Conservation (phyloP, 192 early-diverging fungal species). For the Geranomyces variabilis region DNA sequence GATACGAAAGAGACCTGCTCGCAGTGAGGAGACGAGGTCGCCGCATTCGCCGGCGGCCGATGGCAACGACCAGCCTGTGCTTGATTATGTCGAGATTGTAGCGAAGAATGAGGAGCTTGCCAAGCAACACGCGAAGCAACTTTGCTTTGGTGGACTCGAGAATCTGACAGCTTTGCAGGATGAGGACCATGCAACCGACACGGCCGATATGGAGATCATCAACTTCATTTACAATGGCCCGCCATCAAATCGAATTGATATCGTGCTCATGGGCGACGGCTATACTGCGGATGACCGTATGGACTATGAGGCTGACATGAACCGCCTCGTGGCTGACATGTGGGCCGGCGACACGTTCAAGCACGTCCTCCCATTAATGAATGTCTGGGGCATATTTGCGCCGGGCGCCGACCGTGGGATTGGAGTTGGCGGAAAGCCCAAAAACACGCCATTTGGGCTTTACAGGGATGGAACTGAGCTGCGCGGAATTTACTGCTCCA, state of each 20-base stretch:
- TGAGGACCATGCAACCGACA: too few species aligned
- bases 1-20: neutral
- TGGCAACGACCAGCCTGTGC: neutral
- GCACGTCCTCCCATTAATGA: conserved; percentile 58
- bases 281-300: conserved; percentile 54
- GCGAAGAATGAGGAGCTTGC: neutral
- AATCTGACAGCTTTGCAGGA: neutral
- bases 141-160: neutral
- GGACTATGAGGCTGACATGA: conserved; percentile 58
- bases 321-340: conserved; percentile 60
- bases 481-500: conserved; percentile 60
- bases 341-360: conserved; percentile 57
- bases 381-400: conserved; percentile 60
- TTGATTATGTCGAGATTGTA: neutral
- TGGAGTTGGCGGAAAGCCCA: conserved; percentile 50
- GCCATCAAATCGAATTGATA: conserved; percentile 58
- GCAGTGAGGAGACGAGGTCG: neutral
- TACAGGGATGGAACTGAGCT: conserved; percentile 68
- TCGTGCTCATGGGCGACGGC: conserved; percentile 69
- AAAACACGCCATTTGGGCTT: conserved; percentile 61
- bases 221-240: conserved; percentile 55
- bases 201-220: neutral
- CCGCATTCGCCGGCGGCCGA: neutral
- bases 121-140: neutral
- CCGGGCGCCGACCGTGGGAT: conserved; percentile 58